Conservation (phyloP, 2,329 filamentous ascomycete species). For the Ophiostoma himal-ulmi region DNA sequence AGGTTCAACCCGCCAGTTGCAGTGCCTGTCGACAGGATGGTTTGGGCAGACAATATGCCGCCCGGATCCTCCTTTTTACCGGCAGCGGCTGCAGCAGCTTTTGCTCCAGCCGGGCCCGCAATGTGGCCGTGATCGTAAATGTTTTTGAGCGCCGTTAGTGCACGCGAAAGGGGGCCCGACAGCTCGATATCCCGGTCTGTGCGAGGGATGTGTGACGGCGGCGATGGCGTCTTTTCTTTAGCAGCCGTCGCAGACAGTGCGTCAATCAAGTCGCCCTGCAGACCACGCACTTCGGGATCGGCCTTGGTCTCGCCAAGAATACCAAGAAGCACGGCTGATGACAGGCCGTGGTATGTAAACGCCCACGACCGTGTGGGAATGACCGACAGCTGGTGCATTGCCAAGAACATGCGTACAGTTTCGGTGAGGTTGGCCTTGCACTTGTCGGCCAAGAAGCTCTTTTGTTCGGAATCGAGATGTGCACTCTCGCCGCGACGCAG, state of each 20-base stretch:
- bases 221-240: constrained; percentile 50
- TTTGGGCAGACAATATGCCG: background rate
- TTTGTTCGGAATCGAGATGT: constrained; percentile 47
- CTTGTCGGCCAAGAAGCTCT: constrained; percentile 48
- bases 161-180: constrained; percentile 56
- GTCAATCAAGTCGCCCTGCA: constrained; percentile 59
- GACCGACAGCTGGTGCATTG: constrained; percentile 62
- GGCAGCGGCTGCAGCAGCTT: constrained; percentile 13
- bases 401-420: constrained; percentile 62
- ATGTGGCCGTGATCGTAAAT: constrained; percentile 62
- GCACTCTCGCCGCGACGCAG: constrained; percentile 48
- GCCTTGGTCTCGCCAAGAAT: constrained; percentile 59
- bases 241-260: constrained; percentile 59
- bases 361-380: constrained; percentile 63
- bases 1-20: background rate
- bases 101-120: constrained; percentile 36
- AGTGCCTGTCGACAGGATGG: background rate
- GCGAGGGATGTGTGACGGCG: constrained; percentile 47
- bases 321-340: constrained; percentile 58
- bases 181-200: constrained; percentile 57
- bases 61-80: constrained; percentile 44
- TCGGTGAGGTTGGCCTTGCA: constrained; percentile 60
- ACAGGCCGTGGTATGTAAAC: constrained; percentile 62
- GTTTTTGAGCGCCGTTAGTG: constrained; percentile 56
- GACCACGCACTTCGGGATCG: constrained; percentile 56